Base-by-base conservation (phyloP, 2,329 filamentous ascomycete genomes). In the Arthrocladium fulminans region DNA sequence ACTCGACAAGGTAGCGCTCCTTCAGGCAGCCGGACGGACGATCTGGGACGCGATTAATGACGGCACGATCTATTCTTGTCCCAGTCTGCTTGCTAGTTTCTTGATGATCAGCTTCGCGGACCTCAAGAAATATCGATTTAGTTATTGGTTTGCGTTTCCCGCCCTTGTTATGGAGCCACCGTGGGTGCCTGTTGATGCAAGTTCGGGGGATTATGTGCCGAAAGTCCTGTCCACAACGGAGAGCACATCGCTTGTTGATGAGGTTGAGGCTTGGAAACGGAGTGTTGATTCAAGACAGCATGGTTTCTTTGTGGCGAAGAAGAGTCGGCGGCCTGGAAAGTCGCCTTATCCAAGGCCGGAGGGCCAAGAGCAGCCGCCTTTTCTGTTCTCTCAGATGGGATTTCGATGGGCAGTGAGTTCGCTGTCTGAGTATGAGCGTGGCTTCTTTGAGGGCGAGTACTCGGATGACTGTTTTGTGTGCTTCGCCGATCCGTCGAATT, bases 41-140 rank as follows among this genome's bases (percentile, higher is more conserved):
- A 88, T 98, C 53, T 97, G 90, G 90, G 88, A 97, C 66, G 90
- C 92, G 22, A 96, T 98, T 61, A 84, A 88, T 57, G 92, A 98
- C 67, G 90, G 89, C 50, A 94, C 87, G 34, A 95, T 98, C 58
- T 97, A 94, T 68, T 92, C 88, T 8, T 86, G 90, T 44, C 92
- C 92, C 2, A 96, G 90, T 3, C 76, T 97, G 2, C 80, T 98
- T 15, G 82, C 88, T 3, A 92, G 87, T 5, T 97, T 96, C 65
- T 77, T 86, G 22, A 81, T 94, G 50, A 80, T 97, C 39, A 95
- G 88, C 13, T 98, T 87, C 64, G 90, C 92, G 53, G 90, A 98
- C 63, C 76, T 98, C 27, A 98, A 98, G 67, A 96, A 94, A 63
- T 97, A 97, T 70, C 87, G 83, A 54, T 96, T 97, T 64, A 88